Percentiles rank a stretch among this genome's conserved stretches.
Conservation (phyloP, 129 eudicot genomes). For the Oenanthe sinensis region DNA sequence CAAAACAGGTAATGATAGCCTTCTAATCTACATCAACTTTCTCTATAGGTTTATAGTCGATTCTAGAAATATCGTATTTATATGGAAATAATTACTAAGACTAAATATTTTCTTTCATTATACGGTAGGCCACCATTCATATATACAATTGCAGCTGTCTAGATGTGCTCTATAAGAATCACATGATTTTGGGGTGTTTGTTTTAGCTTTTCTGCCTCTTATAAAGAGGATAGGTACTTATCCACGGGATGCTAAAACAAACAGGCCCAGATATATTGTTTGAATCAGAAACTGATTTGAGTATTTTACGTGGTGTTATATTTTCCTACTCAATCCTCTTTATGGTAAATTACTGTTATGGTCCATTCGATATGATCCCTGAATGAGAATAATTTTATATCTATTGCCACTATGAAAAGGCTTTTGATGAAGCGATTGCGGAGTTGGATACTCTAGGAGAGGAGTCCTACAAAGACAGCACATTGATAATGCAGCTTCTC, state of each 20-base stretch:
- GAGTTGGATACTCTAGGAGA: conserved; percentile 39
- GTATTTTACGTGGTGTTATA: not conserved
- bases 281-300: not conserved
- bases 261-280: not conserved
- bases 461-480: conserved; percentile 37
- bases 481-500: conserved; percentile 33
- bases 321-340: not conserved
- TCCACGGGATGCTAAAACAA: no score
- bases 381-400: not conserved
- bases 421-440: conserved; percentile 39
- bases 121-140: not conserved
- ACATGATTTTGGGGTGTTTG: not conserved
- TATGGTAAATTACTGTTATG: not conserved
- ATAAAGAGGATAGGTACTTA: no score
- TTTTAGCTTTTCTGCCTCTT: no score
- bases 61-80: not conserved
- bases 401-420: conserved; percentile 15
- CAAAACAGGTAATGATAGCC: conserved; percentile 58
- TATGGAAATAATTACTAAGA: not conserved
- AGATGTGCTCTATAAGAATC: not conserved
- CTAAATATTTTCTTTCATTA: not conserved
- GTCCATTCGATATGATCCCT: not conserved
- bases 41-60: not conserved
- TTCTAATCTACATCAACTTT: not conserved
- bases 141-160: not conserved